A percentile compares a stretch with the other conserved stretches of the same genome.
Evolutionary conservation across 2,329 filamentous ascomycete species (phyloP).

Genomic region (Periconia digitata): DNA sequence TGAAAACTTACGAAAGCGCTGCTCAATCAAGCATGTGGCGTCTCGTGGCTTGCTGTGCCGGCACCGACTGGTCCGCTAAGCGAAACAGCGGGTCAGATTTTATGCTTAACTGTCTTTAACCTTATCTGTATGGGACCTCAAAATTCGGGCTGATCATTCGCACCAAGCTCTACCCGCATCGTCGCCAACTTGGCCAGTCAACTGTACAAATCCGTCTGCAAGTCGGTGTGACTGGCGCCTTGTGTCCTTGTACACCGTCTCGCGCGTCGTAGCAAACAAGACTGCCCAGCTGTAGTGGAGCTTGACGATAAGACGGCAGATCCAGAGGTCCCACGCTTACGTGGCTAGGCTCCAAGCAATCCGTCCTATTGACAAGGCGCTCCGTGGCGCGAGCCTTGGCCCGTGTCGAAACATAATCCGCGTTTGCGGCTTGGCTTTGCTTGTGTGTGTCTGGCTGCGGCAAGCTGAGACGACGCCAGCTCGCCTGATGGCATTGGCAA

Average conservation of each 20-base stretch:
- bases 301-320: not conserved
- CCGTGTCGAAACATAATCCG: conserved; percentile 30
- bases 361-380: conserved; percentile 18
- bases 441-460: conserved; percentile 35
- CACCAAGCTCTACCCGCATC: conserved; percentile 12
- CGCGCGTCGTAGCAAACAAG: no score
- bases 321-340: conserved; percentile 24
- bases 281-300: conserved; percentile 2
- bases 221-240: no score
- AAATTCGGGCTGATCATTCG: conserved; percentile 22
- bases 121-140: conserved; percentile 38
- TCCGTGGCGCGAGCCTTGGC: conserved; percentile 33
- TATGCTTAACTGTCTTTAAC: conserved; percentile 42
- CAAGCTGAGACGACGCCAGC: conserved; percentile 32
- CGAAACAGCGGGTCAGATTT: conserved; percentile 31
- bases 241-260: no score
- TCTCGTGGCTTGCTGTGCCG: conserved; percentile 15
- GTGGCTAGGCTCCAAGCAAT: conserved; percentile 28
- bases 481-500: no score
- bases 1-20: conserved; percentile 7
- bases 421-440: conserved; percentile 37
- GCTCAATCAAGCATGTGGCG: conserved; percentile 9
- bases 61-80: conserved; percentile 21
- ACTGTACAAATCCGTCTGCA: no score
- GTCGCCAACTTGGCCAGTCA: conserved; percentile 15